Evolutionary conservation across 495 filamentous ascomycete genomes (phyloP), one percentile per base, ranked within the genome.

Genomic region (Pseudevernia furfuracea): DNA sequence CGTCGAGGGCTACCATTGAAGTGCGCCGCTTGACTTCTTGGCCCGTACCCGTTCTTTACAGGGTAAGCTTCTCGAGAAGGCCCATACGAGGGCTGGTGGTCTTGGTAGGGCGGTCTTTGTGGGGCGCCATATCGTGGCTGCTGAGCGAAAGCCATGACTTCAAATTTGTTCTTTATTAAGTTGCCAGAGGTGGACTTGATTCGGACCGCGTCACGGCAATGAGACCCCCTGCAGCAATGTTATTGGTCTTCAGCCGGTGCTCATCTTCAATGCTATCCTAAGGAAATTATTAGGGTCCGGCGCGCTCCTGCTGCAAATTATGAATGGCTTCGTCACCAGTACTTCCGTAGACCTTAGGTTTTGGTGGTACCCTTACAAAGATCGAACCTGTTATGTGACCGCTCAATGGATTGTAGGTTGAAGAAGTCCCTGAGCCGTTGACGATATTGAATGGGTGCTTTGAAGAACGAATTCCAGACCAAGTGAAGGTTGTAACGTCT

Each of bases 111-210:
- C 19, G 55, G 65, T 59, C 46, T 41, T 19, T 37, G 30, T 46
- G 60, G 53, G 28, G 28, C 65, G 36, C 60, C 65, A 44, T 59
- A 53, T 19, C 36, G 61, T 43, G 60, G 64, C 56, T 61, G 58
- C 48, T 52, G 58, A 66, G 46, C 52, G n/a, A 61, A 58, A 19
- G 64, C 64, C 64, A 66, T 66, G 15, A 48, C 4, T 38, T n/a
- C 39, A 7, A 23, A 9, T 21, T 30, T 21, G 19, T 19, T 17
- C 36, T 6, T 58, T 19, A 19, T 6, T 25, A 32, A 14, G 3
- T 53, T 53, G 49, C 49, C 49, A 53, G 49, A 17, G 14, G 25
- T 32, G 3, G 25, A 10, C 28, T 53, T 19, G 49, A 7, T 53
- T 6, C 28, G 17, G 12, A 32, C 25, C 5, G 25, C 28, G 49